Conservation (phyloP, 257 asterid species). For the Solanum piurae region DNA sequence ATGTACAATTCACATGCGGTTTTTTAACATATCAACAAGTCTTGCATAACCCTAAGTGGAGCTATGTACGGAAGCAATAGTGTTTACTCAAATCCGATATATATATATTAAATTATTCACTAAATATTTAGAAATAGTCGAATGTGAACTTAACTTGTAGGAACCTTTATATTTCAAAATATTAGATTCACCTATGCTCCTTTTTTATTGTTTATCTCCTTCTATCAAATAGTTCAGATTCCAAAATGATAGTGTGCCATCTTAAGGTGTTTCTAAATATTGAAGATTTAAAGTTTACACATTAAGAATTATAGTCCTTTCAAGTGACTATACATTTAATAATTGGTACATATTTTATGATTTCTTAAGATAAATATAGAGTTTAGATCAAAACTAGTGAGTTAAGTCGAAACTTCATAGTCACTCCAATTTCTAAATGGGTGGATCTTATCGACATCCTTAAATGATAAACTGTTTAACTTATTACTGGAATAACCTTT, state of each 20-base stretch:
- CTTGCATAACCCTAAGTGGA: background rate
- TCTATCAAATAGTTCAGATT: background rate
- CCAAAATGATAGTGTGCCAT: background rate
- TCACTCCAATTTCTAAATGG: background rate
- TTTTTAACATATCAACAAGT: background rate
- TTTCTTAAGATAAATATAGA: background rate
- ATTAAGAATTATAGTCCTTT: background rate
- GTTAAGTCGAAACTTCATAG: background rate
- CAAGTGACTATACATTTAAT: background rate
- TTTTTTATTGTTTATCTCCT: background rate
- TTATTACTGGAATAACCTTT: too few relatives aligned
- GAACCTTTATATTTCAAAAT: background rate
- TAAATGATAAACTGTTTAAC: background rate
- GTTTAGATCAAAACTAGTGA: background rate
- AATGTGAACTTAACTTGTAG: background rate
- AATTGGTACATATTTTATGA: background rate
- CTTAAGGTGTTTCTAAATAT: background rate
- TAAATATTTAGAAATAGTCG: background rate
- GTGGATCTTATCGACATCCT: background rate
- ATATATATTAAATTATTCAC: background rate
- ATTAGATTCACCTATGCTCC: background rate
- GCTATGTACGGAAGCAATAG: background rate
- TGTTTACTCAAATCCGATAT: background rate
- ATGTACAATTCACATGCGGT: background rate
- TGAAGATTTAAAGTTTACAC: background rate